Evolutionary conservation across 2,329 filamentous ascomycete species (phyloP), one percentile per base, ranked within the genome.

Genomic region (Diatrype stigma): DNA sequence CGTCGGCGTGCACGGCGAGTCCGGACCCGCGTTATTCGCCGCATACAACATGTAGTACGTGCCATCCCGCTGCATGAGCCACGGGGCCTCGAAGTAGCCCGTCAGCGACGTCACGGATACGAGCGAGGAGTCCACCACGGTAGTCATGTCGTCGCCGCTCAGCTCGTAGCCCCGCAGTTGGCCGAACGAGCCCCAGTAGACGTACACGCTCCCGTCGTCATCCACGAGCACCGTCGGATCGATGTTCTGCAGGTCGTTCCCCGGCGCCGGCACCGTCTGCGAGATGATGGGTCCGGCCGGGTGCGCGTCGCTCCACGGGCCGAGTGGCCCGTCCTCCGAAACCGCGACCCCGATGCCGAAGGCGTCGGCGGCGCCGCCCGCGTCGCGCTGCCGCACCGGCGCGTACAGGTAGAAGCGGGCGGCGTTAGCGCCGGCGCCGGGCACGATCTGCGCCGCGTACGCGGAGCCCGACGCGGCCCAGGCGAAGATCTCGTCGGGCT

Each of bases 31-130:
- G 50, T 70, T 70, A 51, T 72, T 72, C 3, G 64, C 70, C 1
- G 70, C 68, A 42, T 70, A 72, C 5, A 72, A 56, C 61, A 72
- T 64, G 56, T 72, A 72, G 55, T 72, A 72, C 0, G 68, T 70
- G 4, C 50, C 50, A 2, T 58, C 59, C 1, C 65, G 62, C 57
- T 68, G 70, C 50, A 67, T 68, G 7, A 73, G 52, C 70, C 70
- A 73, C 0, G 70, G 65, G 0, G 68, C 70, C 47, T 72, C 69
- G 45, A 72, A 71, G 49, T 65, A 71, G 0, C 67, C 68, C 0
- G 58, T 65, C 8, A 71, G 53, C 10, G 53, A 56, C 21, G 44
- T 45, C 19, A 69, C 61, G 17, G 54, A 32, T 17, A 37, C 46
- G 17, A 51, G 51, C 49, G 6, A 60, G 55, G 37, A 62, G 28